Percentiles rank a stretch among this genome's conserved stretches.
Evolutionary conservation across 495 filamentous ascomycete species (phyloP).

Genomic region (Aspergillus wentii): DNA sequence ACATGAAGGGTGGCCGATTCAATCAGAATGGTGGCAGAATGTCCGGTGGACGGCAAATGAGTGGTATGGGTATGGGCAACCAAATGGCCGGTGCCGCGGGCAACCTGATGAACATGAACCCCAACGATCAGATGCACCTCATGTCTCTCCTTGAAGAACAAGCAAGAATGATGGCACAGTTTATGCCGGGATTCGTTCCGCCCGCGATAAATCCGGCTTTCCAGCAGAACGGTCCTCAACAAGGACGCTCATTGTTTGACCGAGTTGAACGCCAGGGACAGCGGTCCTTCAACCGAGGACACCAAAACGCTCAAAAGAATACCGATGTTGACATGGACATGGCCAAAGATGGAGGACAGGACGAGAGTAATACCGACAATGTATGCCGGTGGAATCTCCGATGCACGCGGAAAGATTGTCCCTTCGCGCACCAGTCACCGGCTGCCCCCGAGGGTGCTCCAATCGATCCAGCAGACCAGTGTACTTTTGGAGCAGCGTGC

Average conservation of each 20-base stretch:
- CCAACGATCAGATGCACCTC: constrained; percentile 72
- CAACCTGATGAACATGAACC: constrained; percentile 51
- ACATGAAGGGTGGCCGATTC: constrained; percentile 66
- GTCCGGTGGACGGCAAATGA: constrained; percentile 40
- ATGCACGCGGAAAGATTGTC: constrained; percentile 85
- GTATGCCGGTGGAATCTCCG: constrained; percentile 80
- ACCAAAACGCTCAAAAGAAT: constrained; percentile 15
- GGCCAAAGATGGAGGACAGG: constrained; percentile 33
- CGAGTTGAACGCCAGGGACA: constrained; percentile 55
- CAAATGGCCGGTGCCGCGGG: constrained; percentile 28
- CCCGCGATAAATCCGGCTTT: constrained; percentile 53
- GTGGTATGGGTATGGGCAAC: constrained; percentile 45
- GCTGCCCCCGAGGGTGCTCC: constrained; percentile 78
- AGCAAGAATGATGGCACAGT: constrained; percentile 74
- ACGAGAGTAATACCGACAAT: constrained; percentile 48
- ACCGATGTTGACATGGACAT: constrained; percentile 37
- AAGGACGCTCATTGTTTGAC: constrained; percentile 72
- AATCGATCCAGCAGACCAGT: constrained; percentile 74
- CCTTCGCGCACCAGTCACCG: constrained; percentile 90
- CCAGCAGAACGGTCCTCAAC: constrained; percentile 39
- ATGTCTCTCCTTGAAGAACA: constrained; percentile 87
- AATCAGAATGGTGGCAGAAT: constrained; percentile 37
- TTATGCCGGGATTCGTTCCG: constrained; percentile 45
- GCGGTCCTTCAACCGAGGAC: constrained; percentile 30
- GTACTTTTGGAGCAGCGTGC: constrained; percentile 83